Evolutionary conservation across 176 grass and related monocot species (phyloP).

Genomic region (Eragrostis nindensis): DNA sequence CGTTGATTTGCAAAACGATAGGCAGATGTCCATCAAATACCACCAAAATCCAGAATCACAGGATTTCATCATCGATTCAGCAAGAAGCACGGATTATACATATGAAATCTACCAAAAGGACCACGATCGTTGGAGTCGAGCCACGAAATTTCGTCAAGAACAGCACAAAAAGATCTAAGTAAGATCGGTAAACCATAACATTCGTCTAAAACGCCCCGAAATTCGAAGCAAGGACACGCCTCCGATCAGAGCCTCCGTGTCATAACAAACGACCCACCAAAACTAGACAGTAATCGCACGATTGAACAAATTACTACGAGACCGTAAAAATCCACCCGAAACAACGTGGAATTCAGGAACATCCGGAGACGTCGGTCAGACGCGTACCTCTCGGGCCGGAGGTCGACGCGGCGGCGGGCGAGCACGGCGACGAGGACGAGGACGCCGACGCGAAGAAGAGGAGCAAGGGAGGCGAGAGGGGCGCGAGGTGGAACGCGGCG

Average conservation of each 20-base stretch:
- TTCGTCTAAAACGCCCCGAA: not conserved
- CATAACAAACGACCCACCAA: not conserved
- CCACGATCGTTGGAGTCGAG: not conserved
- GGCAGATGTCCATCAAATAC: conserved; percentile 1
- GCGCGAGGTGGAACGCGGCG: conserved; percentile 43
- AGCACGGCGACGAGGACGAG: conserved; percentile 17
- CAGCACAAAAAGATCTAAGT: not conserved
- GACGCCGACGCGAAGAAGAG: conserved; percentile 52
- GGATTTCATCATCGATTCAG: not conserved
- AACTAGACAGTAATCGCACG: not conserved
- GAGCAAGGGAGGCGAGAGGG: conserved; percentile 44
- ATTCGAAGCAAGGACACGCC: not conserved
- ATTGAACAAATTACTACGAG: not conserved
- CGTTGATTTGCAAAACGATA: not conserved
- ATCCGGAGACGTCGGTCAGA: not conserved
- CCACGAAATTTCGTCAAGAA: not conserved
- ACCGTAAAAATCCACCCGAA: not conserved
- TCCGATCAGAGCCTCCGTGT: conserved; percentile 13
- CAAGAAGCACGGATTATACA: not conserved
- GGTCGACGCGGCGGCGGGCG: conserved; percentile 25
- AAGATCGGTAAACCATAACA: not conserved
- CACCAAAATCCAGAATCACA: not conserved
- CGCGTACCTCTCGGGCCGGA: conserved; percentile 41
- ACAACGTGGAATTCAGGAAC: not conserved
- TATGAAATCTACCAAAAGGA: not conserved